phyloP scores from a whole-genome alignment of 2,329 filamentous ascomycete species.

The Claviceps capensis region DNA sequence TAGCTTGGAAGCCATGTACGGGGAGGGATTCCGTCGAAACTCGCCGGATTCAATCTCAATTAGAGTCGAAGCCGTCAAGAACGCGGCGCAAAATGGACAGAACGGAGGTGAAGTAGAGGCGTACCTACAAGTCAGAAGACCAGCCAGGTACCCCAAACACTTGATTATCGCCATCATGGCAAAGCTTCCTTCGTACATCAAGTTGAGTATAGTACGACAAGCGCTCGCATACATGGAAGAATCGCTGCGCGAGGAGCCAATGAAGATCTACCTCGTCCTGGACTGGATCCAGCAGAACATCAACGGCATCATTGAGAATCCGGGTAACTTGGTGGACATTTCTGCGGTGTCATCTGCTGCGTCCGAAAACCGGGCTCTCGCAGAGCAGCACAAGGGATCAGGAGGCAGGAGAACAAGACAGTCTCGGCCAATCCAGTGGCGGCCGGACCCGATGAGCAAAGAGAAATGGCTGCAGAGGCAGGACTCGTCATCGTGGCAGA shows the following conservation, averaged over 20 bases:
- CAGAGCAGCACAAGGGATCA: constrained; percentile 12
- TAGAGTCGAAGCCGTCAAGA: constrained; percentile 42
- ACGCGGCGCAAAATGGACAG: constrained; percentile 33
- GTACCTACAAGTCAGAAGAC: constrained; percentile 53
- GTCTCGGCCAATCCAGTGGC: constrained; percentile 51
- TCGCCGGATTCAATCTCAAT: constrained; percentile 57
- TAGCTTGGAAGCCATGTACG: constrained; percentile 76
- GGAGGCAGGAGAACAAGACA: constrained; percentile 23
- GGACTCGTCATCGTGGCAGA: constrained; percentile 47
- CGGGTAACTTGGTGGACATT: constrained; percentile 73
- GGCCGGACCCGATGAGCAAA: constrained; percentile 42
- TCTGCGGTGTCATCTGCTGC: constrained; percentile 61
- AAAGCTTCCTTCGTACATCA: constrained; percentile 79
- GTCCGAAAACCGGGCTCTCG: constrained; percentile 32
- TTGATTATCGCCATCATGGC: constrained; percentile 57
- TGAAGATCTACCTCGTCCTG: constrained; percentile 75
- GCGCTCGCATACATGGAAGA: constrained; percentile 57
- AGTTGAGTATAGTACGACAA: constrained; percentile 72
- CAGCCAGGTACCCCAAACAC: constrained; percentile 58
- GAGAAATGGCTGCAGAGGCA: constrained; percentile 61
- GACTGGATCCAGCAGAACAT: constrained; percentile 87
- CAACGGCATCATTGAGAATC: constrained; percentile 67
- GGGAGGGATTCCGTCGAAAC: constrained; percentile 51
- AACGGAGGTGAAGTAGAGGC: constrained; percentile 37
- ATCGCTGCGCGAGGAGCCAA: constrained; percentile 67